Conservation (phyloP, 2,329 filamentous ascomycete species). For the Fusarium aywerte region DNA sequence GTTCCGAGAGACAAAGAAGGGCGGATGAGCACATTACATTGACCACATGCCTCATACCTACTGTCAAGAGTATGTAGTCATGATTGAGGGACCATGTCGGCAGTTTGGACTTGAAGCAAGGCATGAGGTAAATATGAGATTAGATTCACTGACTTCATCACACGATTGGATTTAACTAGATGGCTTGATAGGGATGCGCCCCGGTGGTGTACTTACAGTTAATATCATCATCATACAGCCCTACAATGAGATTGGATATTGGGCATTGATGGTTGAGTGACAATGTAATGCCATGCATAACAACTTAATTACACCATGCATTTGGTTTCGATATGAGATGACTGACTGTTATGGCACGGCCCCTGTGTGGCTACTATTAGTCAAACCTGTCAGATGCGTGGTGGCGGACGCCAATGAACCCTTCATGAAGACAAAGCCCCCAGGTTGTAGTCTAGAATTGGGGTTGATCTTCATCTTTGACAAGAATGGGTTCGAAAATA, state of each 20-base stretch:
- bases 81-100: constrained; percentile 1
- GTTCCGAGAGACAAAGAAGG: constrained; percentile 22
- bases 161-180: background rate
- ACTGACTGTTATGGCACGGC: constrained; percentile 21
- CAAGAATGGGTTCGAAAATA: constrained; percentile 38
- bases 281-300: constrained; percentile 1
- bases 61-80: background rate
- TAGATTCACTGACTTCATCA: background rate
- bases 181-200: background rate
- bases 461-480: constrained; percentile 40
- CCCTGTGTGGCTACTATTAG: constrained; percentile 30
- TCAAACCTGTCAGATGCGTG: constrained; percentile 24
- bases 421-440: constrained; percentile 10
- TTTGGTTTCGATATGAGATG: constrained; percentile 15
- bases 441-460: constrained; percentile 29
- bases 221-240: background rate
- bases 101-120: constrained; percentile 9
- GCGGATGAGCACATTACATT: constrained; percentile 17
- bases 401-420: constrained; percentile 33
- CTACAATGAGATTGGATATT: background rate
- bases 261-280: background rate
- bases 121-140: background rate
- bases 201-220: background rate
- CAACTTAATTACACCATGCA: constrained; percentile 17
- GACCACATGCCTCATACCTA: constrained; percentile 1